These are phyloP conservation scores for Talinum fruticosum DNA, from an alignment of 148 eudicot species.

Conservation along the genomic window DNA sequence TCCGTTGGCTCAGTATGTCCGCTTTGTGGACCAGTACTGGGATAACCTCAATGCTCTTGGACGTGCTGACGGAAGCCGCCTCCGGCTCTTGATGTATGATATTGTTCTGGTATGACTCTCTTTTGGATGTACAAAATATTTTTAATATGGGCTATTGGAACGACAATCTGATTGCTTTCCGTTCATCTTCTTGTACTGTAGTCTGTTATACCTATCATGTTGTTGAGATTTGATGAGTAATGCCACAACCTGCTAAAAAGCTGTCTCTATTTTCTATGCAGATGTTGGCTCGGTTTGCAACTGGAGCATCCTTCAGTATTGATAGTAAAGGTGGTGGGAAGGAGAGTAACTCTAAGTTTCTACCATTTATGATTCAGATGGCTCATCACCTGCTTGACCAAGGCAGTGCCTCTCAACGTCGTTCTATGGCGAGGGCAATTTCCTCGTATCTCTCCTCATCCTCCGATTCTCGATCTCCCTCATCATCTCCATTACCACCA, in stretches of 20 bases:
- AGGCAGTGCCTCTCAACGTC: conserved; percentile 67
- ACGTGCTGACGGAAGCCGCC: conserved; percentile 94
- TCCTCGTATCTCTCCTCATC: conserved; percentile 59
- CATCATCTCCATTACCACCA: conserved; percentile 45
- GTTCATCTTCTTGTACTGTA: too few species aligned
- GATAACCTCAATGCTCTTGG: conserved; percentile 94
- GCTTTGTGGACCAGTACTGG: conserved; percentile 92
- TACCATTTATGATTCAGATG: conserved; percentile 96
- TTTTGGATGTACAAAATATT: not conserved
- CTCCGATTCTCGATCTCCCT: conserved; percentile 47
- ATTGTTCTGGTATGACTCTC: conserved; percentile 74
- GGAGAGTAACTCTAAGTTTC: conserved; percentile 89
- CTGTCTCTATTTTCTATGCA: conserved; percentile 27
- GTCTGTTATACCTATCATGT: not conserved
- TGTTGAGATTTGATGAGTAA: not conserved
- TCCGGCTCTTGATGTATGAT: conserved; percentile 89
- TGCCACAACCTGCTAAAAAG: conserved; percentile 16
- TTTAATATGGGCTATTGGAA: too few species aligned
- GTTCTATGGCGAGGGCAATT: conserved; percentile 59
- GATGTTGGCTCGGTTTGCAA: conserved; percentile 99
- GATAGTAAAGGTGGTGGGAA: conserved; percentile 96
- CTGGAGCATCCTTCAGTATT: conserved; percentile 80
- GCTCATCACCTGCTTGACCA: conserved; percentile 82
- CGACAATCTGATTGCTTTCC: too few species aligned
- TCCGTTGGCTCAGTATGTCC: conserved; percentile 75